Conservation (phyloP, 345 rosid species). For the Streptanthus diversifolius region DNA sequence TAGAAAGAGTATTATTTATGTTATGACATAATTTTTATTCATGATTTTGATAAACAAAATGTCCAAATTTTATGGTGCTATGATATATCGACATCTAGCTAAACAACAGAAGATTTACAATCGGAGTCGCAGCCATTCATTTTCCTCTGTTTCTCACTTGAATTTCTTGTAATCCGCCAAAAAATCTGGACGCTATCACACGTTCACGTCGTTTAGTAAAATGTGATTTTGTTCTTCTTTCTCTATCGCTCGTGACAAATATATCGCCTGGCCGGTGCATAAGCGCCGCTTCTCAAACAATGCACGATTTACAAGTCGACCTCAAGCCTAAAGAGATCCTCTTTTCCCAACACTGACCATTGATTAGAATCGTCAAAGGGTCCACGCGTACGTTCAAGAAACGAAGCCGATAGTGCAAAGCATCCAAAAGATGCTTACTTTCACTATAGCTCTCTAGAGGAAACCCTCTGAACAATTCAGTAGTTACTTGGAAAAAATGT, state of each 20-base stretch:
- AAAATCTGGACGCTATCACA: background rate
- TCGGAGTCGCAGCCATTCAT: conserved; percentile 1
- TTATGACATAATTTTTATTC: background rate
- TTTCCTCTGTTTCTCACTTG: background rate
- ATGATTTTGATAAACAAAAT: background rate
- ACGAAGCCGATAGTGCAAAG: background rate
- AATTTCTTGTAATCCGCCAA: background rate
- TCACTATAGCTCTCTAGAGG: background rate
- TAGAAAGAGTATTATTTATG: background rate
- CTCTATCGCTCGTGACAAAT: conserved; percentile 25
- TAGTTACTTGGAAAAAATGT: background rate
- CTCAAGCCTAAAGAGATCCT: background rate
- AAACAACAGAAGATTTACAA: background rate
- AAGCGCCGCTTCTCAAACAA: conserved; percentile 20
- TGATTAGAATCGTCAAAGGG: conserved; percentile 4
- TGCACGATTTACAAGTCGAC: conserved; percentile 4
- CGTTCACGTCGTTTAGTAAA: background rate
- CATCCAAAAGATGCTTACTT: background rate
- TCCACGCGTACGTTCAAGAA: conserved; percentile 24
- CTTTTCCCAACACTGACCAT: conserved; percentile 8
- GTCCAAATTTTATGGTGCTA: background rate
- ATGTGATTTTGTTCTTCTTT: background rate
- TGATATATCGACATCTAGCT: background rate
- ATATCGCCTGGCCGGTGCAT: conserved; percentile 20
- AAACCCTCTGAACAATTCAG: background rate